phyloP scores from a whole-genome alignment of 2,329 filamentous ascomycete genomes.

The Metarhizium sp. region DNA sequence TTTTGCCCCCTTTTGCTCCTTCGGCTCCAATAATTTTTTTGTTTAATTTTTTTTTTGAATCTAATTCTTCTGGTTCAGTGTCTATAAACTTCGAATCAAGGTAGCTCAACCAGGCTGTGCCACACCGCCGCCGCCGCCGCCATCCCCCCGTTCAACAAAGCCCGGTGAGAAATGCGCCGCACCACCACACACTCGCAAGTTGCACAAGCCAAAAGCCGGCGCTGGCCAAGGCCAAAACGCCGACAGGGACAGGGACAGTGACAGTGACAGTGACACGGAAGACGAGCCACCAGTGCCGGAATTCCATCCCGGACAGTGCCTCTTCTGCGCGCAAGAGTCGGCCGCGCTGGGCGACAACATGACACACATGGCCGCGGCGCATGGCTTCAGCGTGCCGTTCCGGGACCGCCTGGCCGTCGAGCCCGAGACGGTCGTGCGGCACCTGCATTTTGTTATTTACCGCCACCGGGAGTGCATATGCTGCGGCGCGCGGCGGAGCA shows the following conservation, averaged over 20 bases:
- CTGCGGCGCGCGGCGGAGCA: constrained; percentile 35
- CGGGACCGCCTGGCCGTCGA: constrained; percentile 32
- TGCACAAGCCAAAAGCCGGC: not conserved
- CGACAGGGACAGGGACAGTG: constrained; percentile 1
- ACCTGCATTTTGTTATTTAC: constrained; percentile 38
- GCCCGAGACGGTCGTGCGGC: constrained; percentile 34
- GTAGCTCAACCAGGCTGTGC: constrained; percentile 12
- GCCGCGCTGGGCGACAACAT: constrained; percentile 26
- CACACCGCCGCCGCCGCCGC: constrained; percentile 7
- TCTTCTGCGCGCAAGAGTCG: constrained; percentile 30
- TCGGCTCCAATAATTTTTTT: not conserved
- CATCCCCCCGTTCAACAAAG: constrained; percentile 3
- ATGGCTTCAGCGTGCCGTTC: constrained; percentile 36
- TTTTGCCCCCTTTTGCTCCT: not conserved
- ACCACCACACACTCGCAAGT: not conserved
- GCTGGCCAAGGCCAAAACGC: not conserved
- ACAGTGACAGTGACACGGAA: constrained; percentile 1
- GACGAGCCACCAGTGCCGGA: constrained; percentile 1
- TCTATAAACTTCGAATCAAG: constrained; percentile 15
- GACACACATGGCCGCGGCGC: constrained; percentile 38
- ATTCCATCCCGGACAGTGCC: constrained; percentile 25
- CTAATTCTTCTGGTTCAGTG: constrained; percentile 4
- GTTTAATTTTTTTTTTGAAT: not conserved
- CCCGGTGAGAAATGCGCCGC: not conserved
- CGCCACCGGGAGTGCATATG: constrained; percentile 40